phyloP scores from a whole-genome alignment of 1,139 yeast genomes.

The Lodderomyces pseudojiufengensis region DNA sequence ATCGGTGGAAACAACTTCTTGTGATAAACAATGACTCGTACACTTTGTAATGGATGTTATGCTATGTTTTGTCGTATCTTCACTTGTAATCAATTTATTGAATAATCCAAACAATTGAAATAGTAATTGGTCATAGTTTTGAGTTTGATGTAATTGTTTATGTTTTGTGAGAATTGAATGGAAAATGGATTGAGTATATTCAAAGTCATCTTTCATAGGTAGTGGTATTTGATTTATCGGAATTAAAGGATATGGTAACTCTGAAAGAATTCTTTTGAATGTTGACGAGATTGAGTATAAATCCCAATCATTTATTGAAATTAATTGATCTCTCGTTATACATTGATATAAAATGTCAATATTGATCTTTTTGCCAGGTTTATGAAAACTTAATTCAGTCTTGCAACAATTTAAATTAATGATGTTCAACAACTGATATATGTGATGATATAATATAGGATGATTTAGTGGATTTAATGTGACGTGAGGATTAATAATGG shows the following conservation, averaged over 20 bases:
- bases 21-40: slow-evolving; percentile 50
- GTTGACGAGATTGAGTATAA: slow-evolving; percentile 54
- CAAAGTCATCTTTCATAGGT: slow-evolving; percentile 46
- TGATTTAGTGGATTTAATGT: slow-evolving; percentile 20
- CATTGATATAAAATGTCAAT: slow-evolving; percentile 51
- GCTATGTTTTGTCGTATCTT: slow-evolving; percentile 42
- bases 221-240: slow-evolving; percentile 39
- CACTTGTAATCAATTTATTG: slow-evolving; percentile 26
- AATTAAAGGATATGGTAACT: slow-evolving; percentile 43
- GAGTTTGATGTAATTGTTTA: slow-evolving; percentile 9
- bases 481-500: slow-evolving; percentile 24
- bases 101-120: slow-evolving; percentile 42
- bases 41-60: slow-evolving; percentile 45
- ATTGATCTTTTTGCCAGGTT: slow-evolving; percentile 54
- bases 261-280: slow-evolving; percentile 46
- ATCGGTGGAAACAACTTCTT: slow-evolving; percentile 43
- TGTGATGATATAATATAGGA: slow-evolving; percentile 38
- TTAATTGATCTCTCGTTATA: slow-evolving; percentile 50
- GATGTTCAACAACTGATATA: slow-evolving; percentile 49
- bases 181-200: slow-evolving; percentile 36
- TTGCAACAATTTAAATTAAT: slow-evolving; percentile 40
- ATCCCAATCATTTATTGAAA: slow-evolving; percentile 63
- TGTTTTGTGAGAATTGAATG: slow-evolving; percentile 9
- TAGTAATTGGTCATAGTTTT: slow-evolving; percentile 24
- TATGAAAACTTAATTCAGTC: slow-evolving; percentile 50